These are phyloP conservation scores for Monosporascus sp. DNA, from an alignment of 2,329 filamentous ascomycete species.

Conservation along the genomic window DNA sequence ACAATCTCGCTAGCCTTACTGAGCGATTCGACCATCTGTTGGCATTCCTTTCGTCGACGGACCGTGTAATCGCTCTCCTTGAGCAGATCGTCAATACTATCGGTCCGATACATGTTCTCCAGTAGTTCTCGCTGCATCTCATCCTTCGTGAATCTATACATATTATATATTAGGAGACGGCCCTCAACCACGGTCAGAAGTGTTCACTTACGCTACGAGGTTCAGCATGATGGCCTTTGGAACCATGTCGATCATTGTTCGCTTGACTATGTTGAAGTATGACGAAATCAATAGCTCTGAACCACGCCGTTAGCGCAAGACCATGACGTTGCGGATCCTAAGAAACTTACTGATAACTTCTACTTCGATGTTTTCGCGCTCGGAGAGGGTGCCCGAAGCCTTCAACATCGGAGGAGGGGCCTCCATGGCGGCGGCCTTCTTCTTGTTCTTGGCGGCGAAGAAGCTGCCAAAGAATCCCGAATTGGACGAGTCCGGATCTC, in stretches of 20 bases:
- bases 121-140: conserved; percentile 97
- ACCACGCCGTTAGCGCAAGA: conserved; percentile 6
- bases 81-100: conserved; percentile 86
- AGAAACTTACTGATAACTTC: conserved; percentile 85
- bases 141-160: conserved; percentile 78
- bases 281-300: conserved; percentile 89
- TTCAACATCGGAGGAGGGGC: conserved; percentile 87
- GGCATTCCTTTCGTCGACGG: conserved; percentile 92
- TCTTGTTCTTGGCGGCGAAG: conserved; percentile 99
- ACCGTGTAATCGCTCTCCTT: conserved; percentile 98
- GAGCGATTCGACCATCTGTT: conserved; percentile 97
- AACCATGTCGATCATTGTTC: conserved; percentile 99
- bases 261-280: conserved; percentile 96
- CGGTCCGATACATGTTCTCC: conserved; percentile 93
- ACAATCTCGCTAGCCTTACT: conserved; percentile 92
- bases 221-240: conserved; percentile 98
- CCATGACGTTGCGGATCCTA: too few species aligned
- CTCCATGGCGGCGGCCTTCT: conserved; percentile 99
- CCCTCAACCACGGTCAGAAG: too few species aligned
- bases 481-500: conserved; percentile 44
- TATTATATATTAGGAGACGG: conserved; percentile 15
- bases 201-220: conserved; percentile 74
- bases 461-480: conserved; percentile 95
- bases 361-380: conserved; percentile 92
- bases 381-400: conserved; percentile 86